Evolutionary conservation across 345 rosid genomes (phyloP).

Genomic region (Salix viminalis): DNA sequence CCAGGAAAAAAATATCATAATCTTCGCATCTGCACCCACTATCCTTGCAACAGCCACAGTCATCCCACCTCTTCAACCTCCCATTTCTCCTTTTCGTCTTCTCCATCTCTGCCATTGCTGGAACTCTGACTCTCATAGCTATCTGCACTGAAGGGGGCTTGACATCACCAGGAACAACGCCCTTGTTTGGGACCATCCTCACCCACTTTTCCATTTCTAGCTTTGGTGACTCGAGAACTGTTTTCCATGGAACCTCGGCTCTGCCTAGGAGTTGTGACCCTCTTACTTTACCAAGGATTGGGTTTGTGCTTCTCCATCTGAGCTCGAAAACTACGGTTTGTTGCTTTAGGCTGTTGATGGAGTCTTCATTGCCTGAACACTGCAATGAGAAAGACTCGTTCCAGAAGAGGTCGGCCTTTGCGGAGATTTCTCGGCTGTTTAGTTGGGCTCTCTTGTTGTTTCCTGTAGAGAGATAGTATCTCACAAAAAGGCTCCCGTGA

Average conservation of each 20-base stretch:
- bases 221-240: conserved; percentile 40
- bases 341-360: conserved; percentile 41
- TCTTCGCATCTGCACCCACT: conserved; percentile 30
- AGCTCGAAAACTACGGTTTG: conserved; percentile 57
- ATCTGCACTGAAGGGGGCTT: conserved; percentile 46
- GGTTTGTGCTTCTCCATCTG: conserved; percentile 35
- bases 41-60: conserved; percentile 28
- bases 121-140: conserved; percentile 28
- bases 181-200: conserved; percentile 18
- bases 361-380: conserved; percentile 51
- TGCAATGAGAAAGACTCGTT: conserved; percentile 56
- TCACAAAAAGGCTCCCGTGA: conserved; percentile 45
- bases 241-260: conserved; percentile 50
- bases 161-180: conserved; percentile 1
- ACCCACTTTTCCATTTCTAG: conserved; percentile 52
- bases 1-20: conserved; percentile 41
- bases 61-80: conserved; percentile 17
- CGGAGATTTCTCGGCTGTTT: conserved; percentile 44
- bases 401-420: conserved; percentile 41
- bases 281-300: conserved; percentile 33
- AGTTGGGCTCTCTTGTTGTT: conserved; percentile 46
- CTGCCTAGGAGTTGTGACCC: conserved; percentile 56
- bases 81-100: conserved; percentile 14
- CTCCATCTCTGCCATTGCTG: conserved; percentile 6
- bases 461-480: conserved; percentile 60